Conservation (phyloP, 257 asterid genomes). For the Solanum neorickii region DNA sequence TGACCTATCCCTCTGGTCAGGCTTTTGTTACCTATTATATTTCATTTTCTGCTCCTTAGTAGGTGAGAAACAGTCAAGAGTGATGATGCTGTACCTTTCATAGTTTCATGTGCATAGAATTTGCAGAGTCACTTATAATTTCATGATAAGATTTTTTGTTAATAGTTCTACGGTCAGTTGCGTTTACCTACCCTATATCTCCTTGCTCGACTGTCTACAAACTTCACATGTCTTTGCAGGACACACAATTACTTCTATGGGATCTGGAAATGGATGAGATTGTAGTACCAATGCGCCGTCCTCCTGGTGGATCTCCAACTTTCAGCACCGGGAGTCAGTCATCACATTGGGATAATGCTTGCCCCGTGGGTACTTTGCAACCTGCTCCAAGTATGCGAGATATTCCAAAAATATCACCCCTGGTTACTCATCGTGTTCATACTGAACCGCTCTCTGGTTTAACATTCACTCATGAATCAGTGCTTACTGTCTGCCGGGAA, state of each 20-base stretch:
- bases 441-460: conserved; percentile 95
- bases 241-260: conserved; percentile 88
- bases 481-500: conserved; percentile 76
- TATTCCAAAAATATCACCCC: conserved; percentile 80
- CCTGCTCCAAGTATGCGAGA: conserved; percentile 90
- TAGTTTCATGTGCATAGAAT: background rate
- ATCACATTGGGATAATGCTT: conserved; percentile 81
- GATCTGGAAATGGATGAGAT: conserved; percentile 97
- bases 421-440: conserved; percentile 90
- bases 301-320: conserved; percentile 91
- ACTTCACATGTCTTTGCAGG: conserved; percentile 30
- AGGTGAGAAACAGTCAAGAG: background rate
- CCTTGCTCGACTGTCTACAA: background rate
- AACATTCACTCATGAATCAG: conserved; percentile 73
- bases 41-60: background rate
- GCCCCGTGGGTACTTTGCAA: conserved; percentile 67
- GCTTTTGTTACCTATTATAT: background rate
- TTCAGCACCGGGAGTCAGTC: conserved; percentile 87
- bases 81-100: background rate
- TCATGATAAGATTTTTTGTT: background rate
- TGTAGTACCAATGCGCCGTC: conserved; percentile 94
- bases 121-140: background rate
- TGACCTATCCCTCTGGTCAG: background rate
- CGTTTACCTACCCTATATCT: background rate
- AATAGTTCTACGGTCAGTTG: background rate